phyloP scores from a whole-genome alignment of 202 grass and related monocot genomes.

The Setaria viridis region DNA sequence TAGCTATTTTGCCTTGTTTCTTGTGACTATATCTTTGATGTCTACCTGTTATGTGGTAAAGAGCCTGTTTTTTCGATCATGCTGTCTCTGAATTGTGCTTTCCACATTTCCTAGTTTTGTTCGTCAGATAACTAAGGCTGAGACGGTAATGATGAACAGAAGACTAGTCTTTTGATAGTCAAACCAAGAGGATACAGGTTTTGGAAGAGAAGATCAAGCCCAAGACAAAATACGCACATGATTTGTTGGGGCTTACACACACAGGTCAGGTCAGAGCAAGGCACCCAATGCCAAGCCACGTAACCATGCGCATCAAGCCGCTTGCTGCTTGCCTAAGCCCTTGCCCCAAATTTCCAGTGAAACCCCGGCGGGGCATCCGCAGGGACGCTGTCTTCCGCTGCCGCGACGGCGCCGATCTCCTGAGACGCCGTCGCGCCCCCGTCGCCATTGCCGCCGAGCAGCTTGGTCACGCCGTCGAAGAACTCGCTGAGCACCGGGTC shows the following conservation, averaged over 20 bases:
- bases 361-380: neutral
- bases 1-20: too few species aligned
- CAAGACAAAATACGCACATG: neutral
- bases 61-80: neutral
- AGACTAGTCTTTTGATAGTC: neutral
- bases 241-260: neutral
- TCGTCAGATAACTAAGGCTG: neutral
- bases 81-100: neutral
- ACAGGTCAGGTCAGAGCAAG: neutral
- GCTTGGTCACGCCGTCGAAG: slow-evolving; percentile 32
- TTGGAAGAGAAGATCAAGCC: neutral
- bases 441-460: neutral
- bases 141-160: neutral
- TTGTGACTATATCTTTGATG: too few species aligned
- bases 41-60: too few species aligned
- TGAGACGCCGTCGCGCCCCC: neutral
- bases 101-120: neutral
- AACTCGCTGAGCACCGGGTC: slow-evolving; percentile 48
- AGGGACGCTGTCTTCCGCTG: neutral
- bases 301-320: neutral
- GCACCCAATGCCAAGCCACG: neutral
- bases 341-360: neutral
- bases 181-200: neutral
- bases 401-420: neutral
- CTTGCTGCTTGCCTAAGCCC: neutral